Evolutionary conservation across 345 rosid species (phyloP), one percentile per base, ranked within the genome.

Genomic region (Eutrema yunnanense): DNA sequence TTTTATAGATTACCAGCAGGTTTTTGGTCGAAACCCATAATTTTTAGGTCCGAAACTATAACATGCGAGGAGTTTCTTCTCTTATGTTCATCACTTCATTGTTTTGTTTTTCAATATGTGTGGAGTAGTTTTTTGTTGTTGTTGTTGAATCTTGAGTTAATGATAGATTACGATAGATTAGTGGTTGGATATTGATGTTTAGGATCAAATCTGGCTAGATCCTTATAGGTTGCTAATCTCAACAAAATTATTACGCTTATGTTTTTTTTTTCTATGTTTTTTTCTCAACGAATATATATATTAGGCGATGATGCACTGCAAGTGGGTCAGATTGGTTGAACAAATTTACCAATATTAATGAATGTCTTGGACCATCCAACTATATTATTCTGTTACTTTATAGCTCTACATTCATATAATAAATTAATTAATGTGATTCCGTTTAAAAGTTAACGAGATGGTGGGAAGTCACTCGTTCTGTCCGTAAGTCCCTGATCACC

Each of bases 251-350:
- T 11, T 27, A 26, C 56, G 5, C n/a, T 22, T 53, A 6, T 16
- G 10, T 16, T 6, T 19, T 50, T 4, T 4, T 27, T 32, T 54
- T 9, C 4, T 3, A 53, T 11, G 7, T 30, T 42, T 30, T 30
- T 13, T 2, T 43, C 13, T 30, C 50, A 30, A 32, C 9, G 68
- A 30, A 22, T 22, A 22, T 34, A 34, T 46, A 9, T 62, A 5
- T 9, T 16, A 16, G 16, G 16, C 16, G 16, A 16, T 16, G 16
- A 12, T 52, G 49, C 9, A 36, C 34, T 29, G 14, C 8, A 65
- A 55, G 65, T 73, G 32, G 71, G 53, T 66, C 73, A 74, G 14
- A 67, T 67, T 58, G 34, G 73, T 60, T 67, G 57, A 61, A 69
- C 79, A 67, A 61, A 43, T 59, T 52, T 40, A 75, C 69, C 58